Evolutionary conservation across 2,329 filamentous ascomycete species (phyloP), one percentile per base, ranked within the genome.

Genomic region (Dactylella cylindrospora): DNA sequence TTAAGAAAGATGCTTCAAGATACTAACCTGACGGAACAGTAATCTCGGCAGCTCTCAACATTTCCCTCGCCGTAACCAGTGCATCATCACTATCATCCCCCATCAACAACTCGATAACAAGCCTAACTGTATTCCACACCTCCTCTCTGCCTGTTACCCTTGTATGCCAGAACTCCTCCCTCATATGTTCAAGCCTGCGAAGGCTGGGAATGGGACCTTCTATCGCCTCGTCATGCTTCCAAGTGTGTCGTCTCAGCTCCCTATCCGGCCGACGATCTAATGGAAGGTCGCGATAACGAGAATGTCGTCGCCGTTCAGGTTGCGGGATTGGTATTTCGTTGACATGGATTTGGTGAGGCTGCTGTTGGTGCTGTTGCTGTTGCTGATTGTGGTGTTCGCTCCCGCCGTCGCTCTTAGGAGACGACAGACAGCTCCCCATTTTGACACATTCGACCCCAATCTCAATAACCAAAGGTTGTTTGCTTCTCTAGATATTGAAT

Each of bases 341-440:
- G n/a, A n/a, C n/a, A n/a, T n/a, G n/a, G n/a, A n/a, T n/a, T 10
- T 6, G 12, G 39, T 15, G 12, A 26, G 17, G 15, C 9, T 26
- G 22, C 6, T 9, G 3, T n/a, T 10, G n/a, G 23, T 25, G 12
- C 31, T 17, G 22, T 29, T 5, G 23, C 8, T 3, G 25, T 8
- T 3, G n/a, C n/a, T n/a, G n/a, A n/a, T 38, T 33, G 35, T 36
- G 31, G 45, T 60, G 10, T 3, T 29, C 23, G 7, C 35, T 20
- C n/a, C 32, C 19, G 28, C 23, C 19, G 32, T 26, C 49, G 17
- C 43, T 23, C 13, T 39, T 41, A 20, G 33, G 39, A 38, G 43
- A 49, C 43, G 57, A 62, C 45, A 62, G 43, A 45, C 57, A 62
- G 25, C 49, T 53, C 9, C 57, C 57, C 57, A 62, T 62, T 49